phyloP scores from a whole-genome alignment of 2,329 filamentous ascomycete genomes.

The Scedosporium boydii region DNA sequence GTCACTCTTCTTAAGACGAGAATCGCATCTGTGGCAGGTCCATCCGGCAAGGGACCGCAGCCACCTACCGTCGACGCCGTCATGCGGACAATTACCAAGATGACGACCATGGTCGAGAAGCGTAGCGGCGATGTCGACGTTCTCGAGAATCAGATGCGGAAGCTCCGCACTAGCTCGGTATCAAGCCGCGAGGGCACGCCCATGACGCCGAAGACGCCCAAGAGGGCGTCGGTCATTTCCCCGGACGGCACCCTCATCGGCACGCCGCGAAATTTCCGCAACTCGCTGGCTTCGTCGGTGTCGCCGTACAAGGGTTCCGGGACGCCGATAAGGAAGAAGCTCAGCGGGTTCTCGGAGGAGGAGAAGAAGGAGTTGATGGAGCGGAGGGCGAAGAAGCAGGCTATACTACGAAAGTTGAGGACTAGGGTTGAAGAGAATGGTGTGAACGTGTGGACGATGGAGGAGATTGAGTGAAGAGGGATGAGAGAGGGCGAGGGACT shows the following conservation, averaged over 20 bases:
- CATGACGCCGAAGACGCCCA: conserved; percentile 23
- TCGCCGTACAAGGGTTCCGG: conserved; percentile 21
- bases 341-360: conserved; percentile 48
- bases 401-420: conserved; percentile 42
- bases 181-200: conserved; percentile 33
- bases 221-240: conserved; percentile 22
- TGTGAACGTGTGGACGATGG: conserved; percentile 39
- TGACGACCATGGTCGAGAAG: conserved; percentile 88
- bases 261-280: conserved; percentile 26
- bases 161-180: conserved; percentile 44
- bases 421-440: conserved; percentile 38
- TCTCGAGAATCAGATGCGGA: conserved; percentile 77
- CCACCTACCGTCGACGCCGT: conserved; percentile 87
- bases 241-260: conserved; percentile 24
- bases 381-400: conserved; percentile 42
- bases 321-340: conserved; percentile 49
- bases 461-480: conserved; percentile 32
- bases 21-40: conserved; percentile 50
- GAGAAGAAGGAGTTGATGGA: conserved; percentile 49
- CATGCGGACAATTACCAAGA: conserved; percentile 80
- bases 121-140: conserved; percentile 86
- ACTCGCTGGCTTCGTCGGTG: conserved; percentile 19
- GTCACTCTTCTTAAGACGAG: conserved; percentile 71
- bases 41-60: conserved; percentile 35
- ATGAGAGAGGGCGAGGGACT: neutral